phyloP scores from a whole-genome alignment of 306 rosid genomes.

The Glycine soja region DNA sequence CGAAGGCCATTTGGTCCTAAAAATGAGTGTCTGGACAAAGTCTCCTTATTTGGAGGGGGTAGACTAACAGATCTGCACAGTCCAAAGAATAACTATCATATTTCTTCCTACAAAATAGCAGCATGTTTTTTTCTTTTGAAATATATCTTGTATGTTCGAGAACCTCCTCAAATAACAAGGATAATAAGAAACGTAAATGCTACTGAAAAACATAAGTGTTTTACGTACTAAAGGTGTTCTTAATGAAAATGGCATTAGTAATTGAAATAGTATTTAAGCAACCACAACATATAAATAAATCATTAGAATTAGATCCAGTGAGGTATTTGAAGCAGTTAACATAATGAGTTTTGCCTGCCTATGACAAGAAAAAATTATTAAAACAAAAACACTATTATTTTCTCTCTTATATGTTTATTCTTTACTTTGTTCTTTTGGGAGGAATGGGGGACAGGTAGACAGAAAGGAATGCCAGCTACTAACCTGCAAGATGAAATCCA shows the following conservation, averaged over 20 bases:
- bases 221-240: not conserved
- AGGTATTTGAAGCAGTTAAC: conserved; percentile 14
- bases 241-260: conserved; percentile 27
- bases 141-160: conserved; percentile 32
- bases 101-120: conserved; percentile 16
- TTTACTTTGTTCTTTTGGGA: not conserved
- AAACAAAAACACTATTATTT: conserved; percentile 20
- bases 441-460: not conserved
- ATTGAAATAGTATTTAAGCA: not conserved
- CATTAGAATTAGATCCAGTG: conserved; percentile 33
- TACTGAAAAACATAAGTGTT: conserved; percentile 13
- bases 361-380: conserved; percentile 5
- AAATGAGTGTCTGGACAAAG: conserved; percentile 94
- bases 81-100: conserved; percentile 41
- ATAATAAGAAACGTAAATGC: conserved; percentile 19
- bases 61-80: conserved; percentile 73
- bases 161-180: conserved; percentile 36
- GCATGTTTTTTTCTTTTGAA: conserved; percentile 8
- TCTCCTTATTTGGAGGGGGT: conserved; percentile 83
- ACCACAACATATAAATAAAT: conserved; percentile 1
- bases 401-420: not conserved
- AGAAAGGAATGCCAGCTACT: conserved; percentile 25
- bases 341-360: not conserved
- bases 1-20: conserved; percentile 91
- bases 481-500: conserved; percentile 35